Evolutionary conservation across 805 yeast genomes (phyloP).

Genomic region (Diddensiella santjacobensis): DNA sequence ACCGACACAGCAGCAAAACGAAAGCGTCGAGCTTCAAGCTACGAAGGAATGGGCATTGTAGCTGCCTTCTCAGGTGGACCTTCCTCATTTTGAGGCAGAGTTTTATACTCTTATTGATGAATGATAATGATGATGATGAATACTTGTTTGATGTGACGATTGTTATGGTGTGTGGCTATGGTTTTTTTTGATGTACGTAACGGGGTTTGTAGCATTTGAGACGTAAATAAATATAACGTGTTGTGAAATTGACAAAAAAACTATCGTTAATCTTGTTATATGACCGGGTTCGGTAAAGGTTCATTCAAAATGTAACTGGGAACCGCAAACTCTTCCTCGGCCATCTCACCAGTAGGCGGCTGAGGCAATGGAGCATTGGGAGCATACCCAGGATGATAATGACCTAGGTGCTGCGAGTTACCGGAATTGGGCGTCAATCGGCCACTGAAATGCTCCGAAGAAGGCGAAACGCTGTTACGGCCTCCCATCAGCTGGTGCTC

Average conservation of each 20-base stretch:
- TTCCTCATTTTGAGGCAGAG: constrained; percentile 13
- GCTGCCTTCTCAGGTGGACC: constrained; percentile 39
- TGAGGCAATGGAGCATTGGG: constrained; percentile 7
- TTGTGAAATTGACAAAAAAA: too few species aligned
- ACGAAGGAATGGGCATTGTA: constrained; percentile 35
- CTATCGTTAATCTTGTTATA: too few species aligned
- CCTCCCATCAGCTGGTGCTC: background rate
- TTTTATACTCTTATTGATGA: too few species aligned
- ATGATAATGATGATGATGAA: too few species aligned
- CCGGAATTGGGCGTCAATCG: background rate
- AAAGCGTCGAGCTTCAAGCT: constrained; percentile 17
- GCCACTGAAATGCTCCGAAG: background rate
- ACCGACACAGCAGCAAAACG: constrained; percentile 4
- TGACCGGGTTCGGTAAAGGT: constrained; percentile 17
- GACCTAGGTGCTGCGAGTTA: background rate
- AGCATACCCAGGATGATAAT: background rate
- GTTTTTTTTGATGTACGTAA: too few species aligned
- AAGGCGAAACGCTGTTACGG: background rate
- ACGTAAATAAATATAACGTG: too few species aligned
- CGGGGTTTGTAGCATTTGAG: too few species aligned
- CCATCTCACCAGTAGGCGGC: constrained; percentile 11
- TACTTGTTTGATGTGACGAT: too few species aligned
- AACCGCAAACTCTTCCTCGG: constrained; percentile 11
- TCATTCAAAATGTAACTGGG: constrained; percentile 16
- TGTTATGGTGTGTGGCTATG: too few species aligned